These are phyloP conservation scores for Penicillium lividum DNA, from an alignment of 495 filamentous ascomycete species.

Conservation along the genomic window DNA sequence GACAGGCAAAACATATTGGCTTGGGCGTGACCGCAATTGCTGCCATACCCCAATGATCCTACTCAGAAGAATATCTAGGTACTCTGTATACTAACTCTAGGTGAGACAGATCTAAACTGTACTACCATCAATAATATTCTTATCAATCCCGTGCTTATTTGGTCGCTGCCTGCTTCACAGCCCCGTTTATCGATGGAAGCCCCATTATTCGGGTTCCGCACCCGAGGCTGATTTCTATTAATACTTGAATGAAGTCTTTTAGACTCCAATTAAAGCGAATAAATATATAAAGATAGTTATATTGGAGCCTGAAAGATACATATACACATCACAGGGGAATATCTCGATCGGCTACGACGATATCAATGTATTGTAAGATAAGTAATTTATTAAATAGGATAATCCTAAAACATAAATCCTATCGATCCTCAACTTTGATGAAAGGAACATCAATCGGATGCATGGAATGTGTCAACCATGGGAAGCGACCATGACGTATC, in stretches of 20 bases:
- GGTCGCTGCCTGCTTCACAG: conserved; percentile 23
- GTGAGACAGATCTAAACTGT: conserved; percentile 23
- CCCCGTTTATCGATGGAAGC: background rate
- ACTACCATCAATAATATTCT: background rate
- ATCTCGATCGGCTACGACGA: background rate
- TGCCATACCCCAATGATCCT: background rate
- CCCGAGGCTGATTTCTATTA: conserved; percentile 9
- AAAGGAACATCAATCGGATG: background rate
- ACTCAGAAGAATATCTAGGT: background rate
- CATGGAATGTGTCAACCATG: conserved; percentile 5
- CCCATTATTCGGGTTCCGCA: background rate
- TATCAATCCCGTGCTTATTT: conserved; percentile 20
- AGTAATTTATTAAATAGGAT: no score
- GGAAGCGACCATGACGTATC: background rate
- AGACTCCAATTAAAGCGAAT: no score
- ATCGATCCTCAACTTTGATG: background rate
- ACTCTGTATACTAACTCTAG: background rate
- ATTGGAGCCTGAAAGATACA: background rate
- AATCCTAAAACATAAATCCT: no score
- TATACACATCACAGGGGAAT: background rate
- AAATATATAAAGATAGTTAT: background rate
- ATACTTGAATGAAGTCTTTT: background rate
- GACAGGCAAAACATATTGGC: conserved; percentile 20
- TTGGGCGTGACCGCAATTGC: conserved; percentile 6
- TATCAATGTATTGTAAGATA: background rate